A percentile compares a stretch with the other conserved stretches of the same genome.
These are phyloP conservation scores for Stachybotrys chartarum DNA, from an alignment of 2,329 filamentous ascomycete species.

Conservation along the genomic window DNA sequence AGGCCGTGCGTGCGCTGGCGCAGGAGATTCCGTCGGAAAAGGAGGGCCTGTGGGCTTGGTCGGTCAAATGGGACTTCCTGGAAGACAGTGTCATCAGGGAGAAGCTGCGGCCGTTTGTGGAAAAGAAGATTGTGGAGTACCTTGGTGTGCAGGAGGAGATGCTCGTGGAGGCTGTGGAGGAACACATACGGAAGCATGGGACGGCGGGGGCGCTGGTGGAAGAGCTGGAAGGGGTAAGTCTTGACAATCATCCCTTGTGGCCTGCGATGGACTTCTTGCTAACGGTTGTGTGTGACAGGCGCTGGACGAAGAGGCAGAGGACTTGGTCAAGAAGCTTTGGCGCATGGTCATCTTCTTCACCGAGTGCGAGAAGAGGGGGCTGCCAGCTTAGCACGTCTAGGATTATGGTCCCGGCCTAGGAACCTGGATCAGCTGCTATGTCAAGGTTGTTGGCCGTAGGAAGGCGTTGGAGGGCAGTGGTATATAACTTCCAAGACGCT, in stretches of 20 bases:
- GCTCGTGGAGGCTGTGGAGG: conserved; percentile 85
- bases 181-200: conserved; percentile 70
- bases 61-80: conserved; percentile 86
- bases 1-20: conserved; percentile 74
- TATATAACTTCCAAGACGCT: no score
- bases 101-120: conserved; percentile 88
- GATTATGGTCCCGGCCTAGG: background rate
- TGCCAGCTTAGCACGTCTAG: conserved; percentile 58
- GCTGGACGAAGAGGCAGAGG: conserved; percentile 89
- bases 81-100: conserved; percentile 74
- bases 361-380: conserved; percentile 83
- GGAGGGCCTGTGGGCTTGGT: conserved; percentile 84
- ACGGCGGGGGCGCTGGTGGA: conserved; percentile 75
- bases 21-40: conserved; percentile 85
- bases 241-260: no score
- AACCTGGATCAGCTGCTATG: background rate
- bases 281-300: conserved; percentile 45
- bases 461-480: no score
- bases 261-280: no score
- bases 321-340: conserved; percentile 94
- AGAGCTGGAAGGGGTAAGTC: conserved; percentile 72
- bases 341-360: conserved; percentile 98
- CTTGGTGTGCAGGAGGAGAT: conserved; percentile 95
- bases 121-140: conserved; percentile 97
- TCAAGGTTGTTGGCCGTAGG: no score